Conservation (phyloP, 306 rosid genomes). For the Comarum palustre region DNA sequence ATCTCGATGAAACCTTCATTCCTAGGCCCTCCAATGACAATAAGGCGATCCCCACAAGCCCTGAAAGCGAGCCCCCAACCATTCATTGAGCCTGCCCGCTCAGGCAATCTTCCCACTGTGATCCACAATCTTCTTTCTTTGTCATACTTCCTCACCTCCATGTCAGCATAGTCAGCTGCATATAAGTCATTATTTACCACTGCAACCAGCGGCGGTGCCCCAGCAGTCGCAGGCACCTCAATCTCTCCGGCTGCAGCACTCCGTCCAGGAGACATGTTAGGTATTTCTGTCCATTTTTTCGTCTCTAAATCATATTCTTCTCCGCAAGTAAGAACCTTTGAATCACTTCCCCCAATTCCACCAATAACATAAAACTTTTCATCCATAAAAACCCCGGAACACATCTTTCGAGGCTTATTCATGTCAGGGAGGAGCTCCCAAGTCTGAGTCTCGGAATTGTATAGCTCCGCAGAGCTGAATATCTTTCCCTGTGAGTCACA, state of each 20-base stretch:
- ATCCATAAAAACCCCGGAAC: constrained; percentile 91
- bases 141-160: constrained; percentile 78
- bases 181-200: constrained; percentile 74
- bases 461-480: constrained; percentile 70
- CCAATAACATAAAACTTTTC: constrained; percentile 76
- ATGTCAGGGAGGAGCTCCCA: constrained; percentile 71
- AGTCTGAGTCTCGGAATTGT: constrained; percentile 73
- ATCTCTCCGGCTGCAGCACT: constrained; percentile 37
- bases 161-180: constrained; percentile 85
- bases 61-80: constrained; percentile 98
- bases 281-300: constrained; percentile 65
- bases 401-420: constrained; percentile 82
- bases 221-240: constrained; percentile 64
- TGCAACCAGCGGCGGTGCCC: constrained; percentile 89
- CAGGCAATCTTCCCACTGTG: constrained; percentile 77
- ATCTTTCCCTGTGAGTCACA: constrained; percentile 74
- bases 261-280: constrained; percentile 89
- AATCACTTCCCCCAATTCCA: constrained; percentile 72
- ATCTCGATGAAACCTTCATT: constrained; percentile 73
- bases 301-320: constrained; percentile 75
- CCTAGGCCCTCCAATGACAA: constrained; percentile 88
- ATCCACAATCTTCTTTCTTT: constrained; percentile 49
- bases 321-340: constrained; percentile 65
- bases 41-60: constrained; percentile 83
- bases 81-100: constrained; percentile 68